Evolutionary conservation across 257 asterid species (phyloP), one percentile per base, ranked within the genome.

Genomic region (Asclepias syriaca): DNA sequence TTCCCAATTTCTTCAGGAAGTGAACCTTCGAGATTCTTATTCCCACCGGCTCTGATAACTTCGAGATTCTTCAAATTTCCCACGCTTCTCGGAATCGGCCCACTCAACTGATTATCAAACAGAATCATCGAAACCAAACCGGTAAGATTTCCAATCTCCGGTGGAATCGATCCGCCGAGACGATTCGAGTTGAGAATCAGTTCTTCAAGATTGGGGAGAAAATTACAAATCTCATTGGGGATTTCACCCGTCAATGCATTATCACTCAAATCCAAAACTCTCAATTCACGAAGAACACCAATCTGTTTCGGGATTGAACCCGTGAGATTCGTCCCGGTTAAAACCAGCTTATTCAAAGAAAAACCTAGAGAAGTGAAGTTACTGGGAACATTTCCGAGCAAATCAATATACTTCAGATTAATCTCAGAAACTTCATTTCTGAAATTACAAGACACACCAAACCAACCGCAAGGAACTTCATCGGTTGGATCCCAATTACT

Each of bases 11-110:
- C 89, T 56, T 21, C 77, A 21, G 97, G 97, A 14, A 90, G 53
- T 6, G 90, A 68, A 29, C 97, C 97, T 34, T 80, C 85, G 10
- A 90, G 90, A 75, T 87, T 85, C 74, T 87, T 88, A 78, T 90
- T 90, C 1, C 97, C 97, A 16, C 97, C 97, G 39, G 87, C 97
- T 80, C 97, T 76, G 55, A 90, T 48, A 29, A 87, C 85, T 64
- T 72, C 65, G 15, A 90, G 85, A 75, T 64, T 84, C 69, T 79
- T 85, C 84, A 90, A 74, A 40, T 74, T 77, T 4, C 97, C 97
- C 4, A 87, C 81, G 27, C 80, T 84, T 43, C 73, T 75, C 32
- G 96, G 97, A 71, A 90, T 81, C 53, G 54, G 59, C 0, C 92
- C 97, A 58, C 80, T 58, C 51, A 90, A 82, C 79, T 90, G 90